Conservation (phyloP, 495 filamentous ascomycete species). For the Aspergillus avenaceus region DNA sequence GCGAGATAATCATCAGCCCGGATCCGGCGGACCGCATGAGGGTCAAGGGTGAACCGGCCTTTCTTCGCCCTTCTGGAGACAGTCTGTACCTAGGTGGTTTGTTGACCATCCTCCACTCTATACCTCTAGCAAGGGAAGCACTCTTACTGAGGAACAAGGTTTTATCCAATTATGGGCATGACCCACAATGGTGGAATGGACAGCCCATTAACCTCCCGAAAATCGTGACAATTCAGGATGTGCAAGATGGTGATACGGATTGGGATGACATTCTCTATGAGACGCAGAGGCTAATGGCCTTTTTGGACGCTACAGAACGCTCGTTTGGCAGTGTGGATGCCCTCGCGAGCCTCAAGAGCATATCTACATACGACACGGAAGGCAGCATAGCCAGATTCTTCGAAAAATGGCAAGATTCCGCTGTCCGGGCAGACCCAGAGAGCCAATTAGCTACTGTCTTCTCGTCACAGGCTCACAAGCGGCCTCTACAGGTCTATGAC, state of each 20-base stretch:
- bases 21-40: slow-evolving; percentile 59
- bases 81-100: slow-evolving; percentile 61
- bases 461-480: slow-evolving; percentile 36
- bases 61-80: slow-evolving; percentile 62
- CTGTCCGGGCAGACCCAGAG: slow-evolving; percentile 33
- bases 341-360: slow-evolving; percentile 41
- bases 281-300: slow-evolving; percentile 77
- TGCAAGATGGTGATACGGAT: slow-evolving; percentile 29
- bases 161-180: slow-evolving; percentile 61
- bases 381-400: slow-evolving; percentile 30
- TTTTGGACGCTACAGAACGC: slow-evolving; percentile 72
- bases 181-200: slow-evolving; percentile 85
- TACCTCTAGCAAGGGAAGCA: slow-evolving; percentile 74
- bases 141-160: slow-evolving; percentile 53
- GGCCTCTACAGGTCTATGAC: slow-evolving; percentile 27
- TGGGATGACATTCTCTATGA: slow-evolving; percentile 48
- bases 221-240: slow-evolving; percentile 49
- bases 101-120: slow-evolving; percentile 76
- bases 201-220: slow-evolving; percentile 54
- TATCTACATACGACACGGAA: slow-evolving; percentile 33
- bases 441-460: slow-evolving; percentile 37
- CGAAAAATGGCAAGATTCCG: slow-evolving; percentile 41
- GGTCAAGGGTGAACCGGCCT: slow-evolving; percentile 56
- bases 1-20: slow-evolving; percentile 59
- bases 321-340: slow-evolving; percentile 75